A percentile compares a stretch with the other conserved stretches of the same genome.
These are phyloP conservation scores for Erodium moschatum DNA, from an alignment of 441 rosid species.

Conservation along the genomic window DNA sequence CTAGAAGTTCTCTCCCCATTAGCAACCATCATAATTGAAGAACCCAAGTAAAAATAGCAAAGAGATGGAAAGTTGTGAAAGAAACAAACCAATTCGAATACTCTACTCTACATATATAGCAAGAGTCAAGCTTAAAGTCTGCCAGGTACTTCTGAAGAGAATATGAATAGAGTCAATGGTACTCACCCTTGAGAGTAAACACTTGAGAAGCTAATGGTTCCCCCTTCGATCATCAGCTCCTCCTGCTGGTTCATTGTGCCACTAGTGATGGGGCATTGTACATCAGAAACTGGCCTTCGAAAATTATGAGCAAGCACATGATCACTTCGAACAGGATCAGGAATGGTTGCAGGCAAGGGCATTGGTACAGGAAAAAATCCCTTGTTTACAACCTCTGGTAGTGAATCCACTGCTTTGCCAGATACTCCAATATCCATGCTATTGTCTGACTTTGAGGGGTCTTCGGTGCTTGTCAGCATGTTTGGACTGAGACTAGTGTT, in stretches of 20 bases:
- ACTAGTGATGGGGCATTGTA: constrained; percentile 39
- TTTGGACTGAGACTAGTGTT: background rate
- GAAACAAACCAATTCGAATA: no score
- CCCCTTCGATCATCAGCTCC: constrained; percentile 55
- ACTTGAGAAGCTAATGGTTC: constrained; percentile 58
- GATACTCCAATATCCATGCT: no score
- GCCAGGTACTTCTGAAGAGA: background rate
- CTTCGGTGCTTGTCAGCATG: background rate
- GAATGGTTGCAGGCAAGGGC: constrained; percentile 26
- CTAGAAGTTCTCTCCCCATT: no score
- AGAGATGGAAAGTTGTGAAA: no score
- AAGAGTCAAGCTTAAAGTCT: no score
- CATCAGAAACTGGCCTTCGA: constrained; percentile 43
- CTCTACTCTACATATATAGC: no score
- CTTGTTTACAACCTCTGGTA: constrained; percentile 44
- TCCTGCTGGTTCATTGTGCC: constrained; percentile 34
- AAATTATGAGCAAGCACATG: constrained; percentile 28
- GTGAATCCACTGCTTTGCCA: constrained; percentile 41
- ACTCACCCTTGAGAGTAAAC: constrained; percentile 46
- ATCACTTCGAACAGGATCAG: constrained; percentile 31
- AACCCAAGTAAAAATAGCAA: no score
- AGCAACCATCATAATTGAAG: no score
- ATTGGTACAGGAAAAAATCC: constrained; percentile 29
- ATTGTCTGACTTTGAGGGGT: background rate
- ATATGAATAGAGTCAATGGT: background rate